These are phyloP conservation scores for Rutidosis leptorrhynchoides DNA, from an alignment of 129 eudicot genomes.

Conservation along the genomic window DNA sequence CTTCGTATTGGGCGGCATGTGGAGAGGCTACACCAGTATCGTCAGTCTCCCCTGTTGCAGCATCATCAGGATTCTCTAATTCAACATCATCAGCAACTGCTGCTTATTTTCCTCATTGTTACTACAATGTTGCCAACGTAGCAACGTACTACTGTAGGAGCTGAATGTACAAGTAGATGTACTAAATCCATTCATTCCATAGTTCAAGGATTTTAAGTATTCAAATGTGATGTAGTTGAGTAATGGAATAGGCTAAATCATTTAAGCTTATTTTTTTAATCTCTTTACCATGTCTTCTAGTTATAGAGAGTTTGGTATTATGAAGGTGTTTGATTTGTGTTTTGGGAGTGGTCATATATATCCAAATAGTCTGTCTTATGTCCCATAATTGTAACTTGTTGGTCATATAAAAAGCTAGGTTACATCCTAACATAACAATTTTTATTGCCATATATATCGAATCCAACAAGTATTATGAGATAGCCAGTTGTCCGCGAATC, in stretches of 20 bases:
- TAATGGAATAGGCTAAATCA: neutral
- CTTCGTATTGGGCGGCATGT: neutral
- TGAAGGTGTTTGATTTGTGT: no score
- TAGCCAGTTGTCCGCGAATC: no score
- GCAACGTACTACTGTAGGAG: conserved; percentile 28
- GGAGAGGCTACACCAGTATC: conserved; percentile 1
- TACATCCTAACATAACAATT: no score
- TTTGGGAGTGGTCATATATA: no score
- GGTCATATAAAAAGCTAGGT: neutral
- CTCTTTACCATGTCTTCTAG: neutral
- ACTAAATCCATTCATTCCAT: neutral
- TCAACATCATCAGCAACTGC: conserved; percentile 24
- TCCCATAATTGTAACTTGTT: no score
- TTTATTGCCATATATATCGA: no score
- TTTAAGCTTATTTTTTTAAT: no score
- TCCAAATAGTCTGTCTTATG: no score
- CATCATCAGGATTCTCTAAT: conserved; percentile 87
- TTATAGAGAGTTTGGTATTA: no score
- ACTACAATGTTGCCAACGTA: conserved; percentile 18
- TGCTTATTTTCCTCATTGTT: conserved; percentile 1
- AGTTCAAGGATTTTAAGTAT: neutral
- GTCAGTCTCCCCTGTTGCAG: conserved; percentile 60
- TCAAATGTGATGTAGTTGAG: neutral
- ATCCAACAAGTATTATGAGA: no score
- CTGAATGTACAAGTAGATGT: conserved; percentile 23